Conservation (phyloP, 176 grass and related monocot species). For the Sorghum bicolor region Sorghum_bicolor_NCBIv3 NC_012870.2:13813501-13814000, state of each 20-base stretch:
- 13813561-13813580: background rate
- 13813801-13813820: conserved; percentile 35
- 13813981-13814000: conserved; percentile 13
- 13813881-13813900: conserved; percentile 43
- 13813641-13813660: background rate
- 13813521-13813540: background rate
- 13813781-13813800: background rate
- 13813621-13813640: background rate
- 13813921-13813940: background rate
- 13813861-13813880: conserved; percentile 40
- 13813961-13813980: conserved; percentile 20
- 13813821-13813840: background rate
- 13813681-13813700: background rate
- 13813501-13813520: conserved; percentile 5
- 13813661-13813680: background rate
- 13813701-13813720: background rate
- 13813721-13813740: background rate
- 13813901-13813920: conserved; percentile 35
- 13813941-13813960: conserved; percentile 37
- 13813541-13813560: background rate
- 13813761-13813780: background rate
- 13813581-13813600: conserved; percentile 4
- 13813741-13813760: background rate
- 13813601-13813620: conserved; percentile 17
- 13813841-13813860: conserved; percentile 34